Evolutionary conservation across 2,329 filamentous ascomycete genomes (phyloP), one percentile per base, ranked within the genome.

Genomic region (Samsoniella hepiali): DNA sequence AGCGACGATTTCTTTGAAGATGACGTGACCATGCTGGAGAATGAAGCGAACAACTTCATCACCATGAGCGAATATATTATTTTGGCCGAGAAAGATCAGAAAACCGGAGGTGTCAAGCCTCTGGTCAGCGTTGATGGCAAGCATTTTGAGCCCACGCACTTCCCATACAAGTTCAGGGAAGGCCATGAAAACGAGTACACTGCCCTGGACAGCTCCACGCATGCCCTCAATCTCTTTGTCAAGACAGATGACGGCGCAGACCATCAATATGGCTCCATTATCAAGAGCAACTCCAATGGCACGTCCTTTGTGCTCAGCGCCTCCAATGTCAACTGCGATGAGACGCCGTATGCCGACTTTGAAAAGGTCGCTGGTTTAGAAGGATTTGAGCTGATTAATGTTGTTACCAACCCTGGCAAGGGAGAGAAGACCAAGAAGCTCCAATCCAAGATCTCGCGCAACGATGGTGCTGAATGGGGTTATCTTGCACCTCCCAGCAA

Each of bases 281-380:
- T 99, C 76, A 99, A 98, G 84, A 97, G 93, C 72, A 99, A 99
- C 79, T 97, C 93, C 70, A 98, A 99, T 72, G 95, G 95, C 61
- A 99, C 95, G 0, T 95, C 91, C 1, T 99, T 97, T 71, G 91
- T 97, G 13, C 80, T 96, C 67, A 96, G 91, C 75, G 82, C 95
- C 31, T 81, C 85, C 56, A 86, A 86, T 27, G 92, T 98, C 72
- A 97, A 98, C 75, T 86, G 91, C 69, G 88, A 97, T 72, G 79
- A 83, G 13, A 69, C 74, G 2, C 93, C 88, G 50, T 97, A 88
- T 71, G 94, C 97, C 51, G 95, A 99, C 73, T 99, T 96, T 75
- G 95, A 99, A 74, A 97, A 96, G 79, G 92, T 97, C 81, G 85
- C 91, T 55, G 93, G 93, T 3, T 81, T 99, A 15, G 94, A 99